Evolutionary conservation across 306 rosid species (phyloP).

Genomic region (Trifolium fragiferum): DNA sequence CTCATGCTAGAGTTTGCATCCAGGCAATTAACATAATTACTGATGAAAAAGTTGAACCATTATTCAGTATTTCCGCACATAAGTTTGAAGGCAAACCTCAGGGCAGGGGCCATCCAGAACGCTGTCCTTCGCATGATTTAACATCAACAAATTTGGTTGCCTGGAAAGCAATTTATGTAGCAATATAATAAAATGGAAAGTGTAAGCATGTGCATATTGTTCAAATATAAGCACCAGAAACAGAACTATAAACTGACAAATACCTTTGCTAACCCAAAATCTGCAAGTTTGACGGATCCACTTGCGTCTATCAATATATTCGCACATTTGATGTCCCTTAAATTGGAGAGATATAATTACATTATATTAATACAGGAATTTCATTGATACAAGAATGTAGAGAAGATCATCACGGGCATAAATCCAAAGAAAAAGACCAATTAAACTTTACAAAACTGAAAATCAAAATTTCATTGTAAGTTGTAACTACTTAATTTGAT

Average conservation of each 20-base stretch:
- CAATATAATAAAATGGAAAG: slow-evolving; percentile 37
- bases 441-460: slow-evolving; percentile 32
- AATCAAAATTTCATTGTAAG: slow-evolving; percentile 37
- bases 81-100: slow-evolving; percentile 70
- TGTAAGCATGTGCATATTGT: slow-evolving; percentile 19
- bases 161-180: slow-evolving; percentile 51
- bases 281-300: slow-evolving; percentile 95
- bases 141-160: slow-evolving; percentile 79
- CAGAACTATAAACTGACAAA: slow-evolving; percentile 31
- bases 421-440: slow-evolving; percentile 26
- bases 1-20: slow-evolving; percentile 27
- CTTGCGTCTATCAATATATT: slow-evolving; percentile 85
- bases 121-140: slow-evolving; percentile 84
- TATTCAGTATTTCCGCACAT: slow-evolving; percentile 8
- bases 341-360: slow-evolving; percentile 36
- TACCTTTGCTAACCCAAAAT: slow-evolving; percentile 98
- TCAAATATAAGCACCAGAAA: slow-evolving; percentile 23
- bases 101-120: slow-evolving; percentile 99
- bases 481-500: slow-evolving; percentile 20
- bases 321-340: slow-evolving; percentile 94
- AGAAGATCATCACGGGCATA: slow-evolving; percentile 38
- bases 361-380: slow-evolving; percentile 31
- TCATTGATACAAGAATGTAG: slow-evolving; percentile 24
- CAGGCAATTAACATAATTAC: slow-evolving; percentile 5
- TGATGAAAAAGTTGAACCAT: slow-evolving; percentile 17